Base-by-base conservation (phyloP, 768 basidiomycete genomes). In the Psilocybe subaeruginosa region DNA sequence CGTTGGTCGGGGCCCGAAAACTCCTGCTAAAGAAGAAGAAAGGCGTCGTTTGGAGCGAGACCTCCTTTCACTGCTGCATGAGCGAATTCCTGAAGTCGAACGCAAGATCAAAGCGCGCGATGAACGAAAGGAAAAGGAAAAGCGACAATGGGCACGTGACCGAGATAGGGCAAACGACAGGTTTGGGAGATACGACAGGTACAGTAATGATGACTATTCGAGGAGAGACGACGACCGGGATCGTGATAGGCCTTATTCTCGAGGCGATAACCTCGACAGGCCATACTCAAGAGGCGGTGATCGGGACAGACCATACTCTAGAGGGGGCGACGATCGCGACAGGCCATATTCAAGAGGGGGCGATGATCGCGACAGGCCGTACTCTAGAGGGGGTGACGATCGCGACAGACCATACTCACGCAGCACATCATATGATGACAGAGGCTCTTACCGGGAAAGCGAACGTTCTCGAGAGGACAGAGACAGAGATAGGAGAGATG, bases 41-140 rank as follows among this genome's bases (percentile, higher is more conserved):
- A 80, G 89, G 57, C 78, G 97, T 19, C 84, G 87, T 65, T 80
- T 97, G 30, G 97, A 99, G 75, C 82, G 97, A 46, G 95, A 99
- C 67, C 78, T 98, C 17, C 73, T 97, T 58, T 79, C 82, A 49
- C 78, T 99, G 55, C 86, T 92, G 87, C 95, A 99, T 69, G 94
- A 97, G 70, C 85, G 90, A 49, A 80, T 99, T 4, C 97, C 97
- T 0, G 93, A 94, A 58, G 83, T 99, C 6, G 95, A 99, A 75
- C 82, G 88, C 65, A 87, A 86, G 72, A 86, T 97, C 52, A 86
- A 92, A 69, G 87, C 87, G 12, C 75, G 91, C 48, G 92, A 97
- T 51, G 88, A 88, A 62, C 80, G 87, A 64, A 89, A 83, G 71
- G 86, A 90, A 63, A 79, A 85, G 67, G 93, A 97, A 69, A 89